Conservation (phyloP, 2,329 filamentous ascomycete genomes). For the Nigrospora osmanthi region DNA sequence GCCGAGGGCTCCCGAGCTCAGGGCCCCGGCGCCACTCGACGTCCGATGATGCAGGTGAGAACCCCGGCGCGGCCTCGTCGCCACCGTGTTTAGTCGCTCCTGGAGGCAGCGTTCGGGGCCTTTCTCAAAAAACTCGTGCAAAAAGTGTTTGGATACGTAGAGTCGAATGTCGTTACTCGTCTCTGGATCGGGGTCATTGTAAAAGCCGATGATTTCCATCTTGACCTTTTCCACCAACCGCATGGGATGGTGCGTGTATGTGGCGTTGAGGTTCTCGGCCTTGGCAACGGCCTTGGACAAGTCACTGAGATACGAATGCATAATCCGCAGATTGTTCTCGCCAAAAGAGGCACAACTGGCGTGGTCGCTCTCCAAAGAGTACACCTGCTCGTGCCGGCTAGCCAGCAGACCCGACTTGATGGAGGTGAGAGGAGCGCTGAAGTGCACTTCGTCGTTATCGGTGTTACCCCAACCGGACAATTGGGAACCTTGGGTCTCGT, state of each 20-base stretch:
- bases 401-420: slow-evolving; percentile 46
- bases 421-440: slow-evolving; percentile 51
- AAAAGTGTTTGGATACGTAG: slow-evolving; percentile 41
- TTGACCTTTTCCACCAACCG: slow-evolving; percentile 44
- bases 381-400: slow-evolving; percentile 41
- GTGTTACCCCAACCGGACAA: slow-evolving; percentile 34
- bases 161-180: slow-evolving; percentile 33
- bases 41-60: neutral
- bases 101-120: slow-evolving; percentile 48
- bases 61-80: slow-evolving; percentile 12
- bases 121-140: slow-evolving; percentile 45
- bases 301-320: slow-evolving; percentile 30
- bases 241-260: slow-evolving; percentile 34
- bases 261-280: slow-evolving; percentile 24
- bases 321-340: slow-evolving; percentile 36
- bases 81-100: slow-evolving; percentile 36
- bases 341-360: slow-evolving; percentile 48
- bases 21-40: neutral
- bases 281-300: slow-evolving; percentile 27
- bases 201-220: slow-evolving; percentile 53
- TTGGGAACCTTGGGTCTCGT: slow-evolving; percentile 54
- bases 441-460: slow-evolving; percentile 38
- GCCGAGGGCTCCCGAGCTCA: slow-evolving; percentile 9
- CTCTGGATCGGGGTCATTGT: slow-evolving; percentile 40
- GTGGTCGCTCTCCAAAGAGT: slow-evolving; percentile 46